These are phyloP conservation scores for Anastatica hierochuntica DNA, from an alignment of 345 rosid genomes.

Conservation along the genomic window DNA sequence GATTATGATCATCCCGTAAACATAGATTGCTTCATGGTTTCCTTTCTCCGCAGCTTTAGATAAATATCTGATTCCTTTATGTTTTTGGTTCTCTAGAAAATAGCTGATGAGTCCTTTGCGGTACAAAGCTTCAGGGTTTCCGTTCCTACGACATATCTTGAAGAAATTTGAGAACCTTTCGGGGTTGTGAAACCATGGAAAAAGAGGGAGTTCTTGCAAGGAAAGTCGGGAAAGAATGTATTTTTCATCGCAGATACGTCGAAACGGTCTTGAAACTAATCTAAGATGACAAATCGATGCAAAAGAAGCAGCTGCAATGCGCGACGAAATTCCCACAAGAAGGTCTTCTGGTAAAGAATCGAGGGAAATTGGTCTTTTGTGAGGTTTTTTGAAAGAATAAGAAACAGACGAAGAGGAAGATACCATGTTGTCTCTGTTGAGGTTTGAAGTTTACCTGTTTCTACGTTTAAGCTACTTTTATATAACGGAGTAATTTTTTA, in stretches of 20 bases:
- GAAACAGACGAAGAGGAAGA: background rate
- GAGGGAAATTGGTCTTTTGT: background rate
- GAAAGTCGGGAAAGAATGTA: slow-evolving; percentile 1
- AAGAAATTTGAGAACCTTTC: background rate
- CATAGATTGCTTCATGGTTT: no score
- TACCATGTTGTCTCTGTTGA: background rate
- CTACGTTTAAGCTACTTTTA: no score
- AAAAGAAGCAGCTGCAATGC: background rate
- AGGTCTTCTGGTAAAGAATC: slow-evolving; percentile 5
- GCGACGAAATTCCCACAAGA: slow-evolving; percentile 12
- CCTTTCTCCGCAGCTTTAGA: no score
- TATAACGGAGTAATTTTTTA: no score
- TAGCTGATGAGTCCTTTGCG: background rate
- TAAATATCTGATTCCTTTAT: no score
- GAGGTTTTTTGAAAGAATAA: background rate
- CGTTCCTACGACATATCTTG: background rate
- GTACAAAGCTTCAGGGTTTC: slow-evolving; percentile 20
- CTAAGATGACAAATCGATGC: background rate
- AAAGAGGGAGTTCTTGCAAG: background rate
- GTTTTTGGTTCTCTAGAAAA: no score
- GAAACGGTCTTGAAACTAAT: slow-evolving; percentile 5
- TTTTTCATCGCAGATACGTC: background rate
- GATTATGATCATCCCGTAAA: no score
- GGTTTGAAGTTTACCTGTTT: no score
- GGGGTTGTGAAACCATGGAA: background rate